phyloP scores from a whole-genome alignment of 2,329 filamentous ascomycete genomes.

The Microsporum canis region DNA sequence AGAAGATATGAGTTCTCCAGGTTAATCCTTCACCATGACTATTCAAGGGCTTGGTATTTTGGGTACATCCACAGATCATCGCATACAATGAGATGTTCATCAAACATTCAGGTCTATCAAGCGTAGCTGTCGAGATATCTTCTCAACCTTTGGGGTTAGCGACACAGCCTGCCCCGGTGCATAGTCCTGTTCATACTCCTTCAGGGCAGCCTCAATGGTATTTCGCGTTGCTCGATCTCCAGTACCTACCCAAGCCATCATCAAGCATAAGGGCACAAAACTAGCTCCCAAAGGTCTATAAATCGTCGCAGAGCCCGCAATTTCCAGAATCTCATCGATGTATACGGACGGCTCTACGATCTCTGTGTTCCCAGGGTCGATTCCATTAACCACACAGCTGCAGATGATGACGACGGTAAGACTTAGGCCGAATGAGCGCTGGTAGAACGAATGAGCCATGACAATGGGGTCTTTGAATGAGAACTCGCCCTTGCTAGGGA shows the following conservation, averaged over 20 bases:
- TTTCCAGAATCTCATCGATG: conserved; percentile 20
- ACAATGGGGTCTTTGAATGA: neutral
- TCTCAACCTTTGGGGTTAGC: neutral
- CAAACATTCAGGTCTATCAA: neutral
- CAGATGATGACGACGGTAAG: conserved; percentile 24
- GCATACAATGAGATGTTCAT: neutral
- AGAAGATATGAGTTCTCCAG: neutral
- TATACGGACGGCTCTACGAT: conserved; percentile 18
- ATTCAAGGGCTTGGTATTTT: neutral
- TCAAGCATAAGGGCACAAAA: conserved; percentile 22
- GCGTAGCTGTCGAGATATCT: neutral
- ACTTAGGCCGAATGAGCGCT: conserved; percentile 25
- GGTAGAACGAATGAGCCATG: conserved; percentile 20
- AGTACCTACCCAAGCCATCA: conserved; percentile 19
- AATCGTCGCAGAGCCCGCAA: conserved; percentile 19
- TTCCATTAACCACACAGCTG: conserved; percentile 23
- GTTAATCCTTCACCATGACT: neutral
- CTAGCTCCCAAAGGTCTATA: conserved; percentile 26
- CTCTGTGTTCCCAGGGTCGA: conserved; percentile 18
- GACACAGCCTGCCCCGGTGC: neutral
- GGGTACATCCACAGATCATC: neutral
- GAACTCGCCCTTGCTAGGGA: neutral
- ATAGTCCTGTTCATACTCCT: conserved; percentile 22
- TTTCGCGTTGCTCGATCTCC: conserved; percentile 14
- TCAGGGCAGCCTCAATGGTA: conserved; percentile 14